phyloP scores from a whole-genome alignment of 345 rosid genomes.

The Salix koriyanagi region DNA sequence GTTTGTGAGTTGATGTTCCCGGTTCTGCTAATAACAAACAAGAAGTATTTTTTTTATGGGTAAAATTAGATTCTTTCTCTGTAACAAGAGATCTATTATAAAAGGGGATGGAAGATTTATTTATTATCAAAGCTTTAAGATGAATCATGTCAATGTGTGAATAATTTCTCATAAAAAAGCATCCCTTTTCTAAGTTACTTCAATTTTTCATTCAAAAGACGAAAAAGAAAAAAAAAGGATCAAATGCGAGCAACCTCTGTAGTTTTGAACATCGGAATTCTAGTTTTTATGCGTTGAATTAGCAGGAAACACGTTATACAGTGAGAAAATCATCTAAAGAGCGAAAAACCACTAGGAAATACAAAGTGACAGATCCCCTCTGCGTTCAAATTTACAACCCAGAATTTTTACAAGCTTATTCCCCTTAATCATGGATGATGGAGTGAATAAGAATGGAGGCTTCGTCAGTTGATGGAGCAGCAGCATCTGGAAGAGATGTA shows the following conservation, averaged over 20 bases:
- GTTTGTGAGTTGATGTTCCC: too few relatives aligned
- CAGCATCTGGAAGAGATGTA: constrained; percentile 48
- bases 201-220: background rate
- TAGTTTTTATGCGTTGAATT: background rate
- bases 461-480: constrained; percentile 59
- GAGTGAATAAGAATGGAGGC: constrained; percentile 66
- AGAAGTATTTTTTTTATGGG: too few relatives aligned
- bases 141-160: too few relatives aligned
- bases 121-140: too few relatives aligned
- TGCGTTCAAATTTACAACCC: too few relatives aligned
- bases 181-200: background rate
- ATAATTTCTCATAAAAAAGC: background rate
- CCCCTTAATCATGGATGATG: constrained; percentile 45
- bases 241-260: background rate
- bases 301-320: background rate
- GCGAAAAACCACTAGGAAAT: background rate
- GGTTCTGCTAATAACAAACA: too few relatives aligned
- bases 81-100: too few relatives aligned
- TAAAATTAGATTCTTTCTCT: too few relatives aligned
- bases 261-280: background rate
- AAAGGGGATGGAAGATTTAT: too few relatives aligned
- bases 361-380: background rate
- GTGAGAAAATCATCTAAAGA: background rate
- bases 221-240: too few relatives aligned
- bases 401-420: background rate